Evolutionary conservation across 208 protist species (phyloP).

Genomic region (Balamuthia mandrillaris): DNA sequence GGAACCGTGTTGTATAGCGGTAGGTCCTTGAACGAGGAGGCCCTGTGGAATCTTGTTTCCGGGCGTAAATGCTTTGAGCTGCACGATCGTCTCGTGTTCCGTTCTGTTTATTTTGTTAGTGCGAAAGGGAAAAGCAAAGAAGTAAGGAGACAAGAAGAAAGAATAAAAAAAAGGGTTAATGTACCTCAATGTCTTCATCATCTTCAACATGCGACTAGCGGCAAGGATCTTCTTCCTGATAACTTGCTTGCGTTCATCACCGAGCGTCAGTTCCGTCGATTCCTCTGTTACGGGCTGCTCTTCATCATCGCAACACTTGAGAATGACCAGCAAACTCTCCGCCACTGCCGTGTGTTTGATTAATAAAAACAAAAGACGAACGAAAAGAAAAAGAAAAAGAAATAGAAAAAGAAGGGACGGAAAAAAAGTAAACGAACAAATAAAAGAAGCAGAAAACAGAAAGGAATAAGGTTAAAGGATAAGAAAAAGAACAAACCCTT

Average conservation of each 20-base stretch:
- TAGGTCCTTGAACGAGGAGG: constrained; percentile 66
- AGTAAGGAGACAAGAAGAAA: too few relatives aligned
- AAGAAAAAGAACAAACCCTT: constrained; percentile 68
- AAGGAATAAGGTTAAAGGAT: background rate
- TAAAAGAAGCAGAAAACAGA: background rate
- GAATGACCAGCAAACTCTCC: constrained; percentile 81
- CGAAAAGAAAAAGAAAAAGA: too few relatives aligned
- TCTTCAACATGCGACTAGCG: background rate
- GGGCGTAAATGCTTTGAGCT: constrained; percentile 74
- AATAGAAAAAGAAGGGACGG: background rate
- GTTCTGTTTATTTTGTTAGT: background rate
- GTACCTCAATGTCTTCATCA: constrained; percentile 30
- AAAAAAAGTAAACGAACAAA: background rate
- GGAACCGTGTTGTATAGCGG: constrained; percentile 59
- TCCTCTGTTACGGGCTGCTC: background rate
- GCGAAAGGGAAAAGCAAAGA: background rate
- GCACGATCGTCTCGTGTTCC: constrained; percentile 70
- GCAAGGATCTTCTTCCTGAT: constrained; percentile 70
- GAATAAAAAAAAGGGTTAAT: background rate
- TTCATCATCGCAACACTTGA: constrained; percentile 75
- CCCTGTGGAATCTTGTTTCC: constrained; percentile 68
- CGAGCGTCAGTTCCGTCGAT: background rate
- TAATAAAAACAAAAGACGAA: too few relatives aligned
- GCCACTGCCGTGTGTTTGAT: constrained; percentile 63
- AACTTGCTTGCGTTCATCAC: constrained; percentile 52